A percentile compares a stretch with the other conserved stretches of the same genome.
Evolutionary conservation across 2,329 filamentous ascomycete genomes (phyloP).

Genomic region (Pseudonectria foliicola): DNA sequence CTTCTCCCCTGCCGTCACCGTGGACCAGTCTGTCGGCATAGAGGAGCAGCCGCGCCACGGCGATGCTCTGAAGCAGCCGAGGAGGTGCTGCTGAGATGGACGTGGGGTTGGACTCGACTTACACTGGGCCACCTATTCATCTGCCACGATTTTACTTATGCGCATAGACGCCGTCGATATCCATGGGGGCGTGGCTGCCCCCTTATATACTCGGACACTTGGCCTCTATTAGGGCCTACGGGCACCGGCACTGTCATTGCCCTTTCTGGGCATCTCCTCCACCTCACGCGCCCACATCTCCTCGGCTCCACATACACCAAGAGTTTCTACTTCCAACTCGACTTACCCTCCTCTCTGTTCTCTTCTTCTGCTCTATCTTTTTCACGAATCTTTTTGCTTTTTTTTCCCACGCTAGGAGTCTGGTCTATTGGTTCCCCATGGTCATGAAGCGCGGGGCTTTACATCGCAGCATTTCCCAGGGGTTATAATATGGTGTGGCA

Average conservation of each 20-base stretch:
- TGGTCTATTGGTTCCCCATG: slow-evolving; percentile 9
- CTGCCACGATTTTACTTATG: too few species aligned
- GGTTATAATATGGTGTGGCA: slow-evolving; percentile 11
- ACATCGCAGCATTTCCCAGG: slow-evolving; percentile 16
- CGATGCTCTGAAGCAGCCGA: slow-evolving; percentile 15
- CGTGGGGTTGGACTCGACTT: too few species aligned
- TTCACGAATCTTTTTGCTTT: slow-evolving; percentile 4
- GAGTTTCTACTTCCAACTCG: neutral
- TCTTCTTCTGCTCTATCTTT: slow-evolving; percentile 4
- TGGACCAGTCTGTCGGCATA: slow-evolving; percentile 33
- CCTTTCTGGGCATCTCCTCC: too few species aligned
- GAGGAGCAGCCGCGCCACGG: slow-evolving; percentile 22
- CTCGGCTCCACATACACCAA: too few species aligned
- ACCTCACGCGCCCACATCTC: too few species aligned
- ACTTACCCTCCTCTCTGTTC: slow-evolving; percentile 1
- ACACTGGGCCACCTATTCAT: neutral
- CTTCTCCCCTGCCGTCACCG: slow-evolving; percentile 45
- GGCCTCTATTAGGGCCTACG: too few species aligned
- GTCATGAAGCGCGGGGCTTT: slow-evolving; percentile 10
- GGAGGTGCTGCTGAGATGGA: slow-evolving; percentile 24
- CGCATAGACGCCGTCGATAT: too few species aligned
- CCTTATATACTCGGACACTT: too few species aligned
- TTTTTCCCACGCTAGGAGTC: slow-evolving; percentile 12
- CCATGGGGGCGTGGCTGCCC: too few species aligned
- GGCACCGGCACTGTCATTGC: too few species aligned